These are phyloP conservation scores for Eucalyptus fibrosa DNA, from an alignment of 345 rosid species.

Conservation along the genomic window DNA sequence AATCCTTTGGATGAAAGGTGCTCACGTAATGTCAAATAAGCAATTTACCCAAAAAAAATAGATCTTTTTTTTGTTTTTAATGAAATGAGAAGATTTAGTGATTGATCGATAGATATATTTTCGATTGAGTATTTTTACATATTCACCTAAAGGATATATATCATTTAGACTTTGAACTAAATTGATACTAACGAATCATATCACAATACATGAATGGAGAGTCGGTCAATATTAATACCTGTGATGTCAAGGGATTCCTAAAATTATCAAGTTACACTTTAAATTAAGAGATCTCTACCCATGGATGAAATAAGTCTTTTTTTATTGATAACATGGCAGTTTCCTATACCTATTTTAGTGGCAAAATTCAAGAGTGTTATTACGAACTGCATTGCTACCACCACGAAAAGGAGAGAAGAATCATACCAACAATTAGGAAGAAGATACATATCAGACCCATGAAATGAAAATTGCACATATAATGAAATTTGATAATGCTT, in stretches of 20 bases:
- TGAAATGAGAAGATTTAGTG: background rate
- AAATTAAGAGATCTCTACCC: background rate
- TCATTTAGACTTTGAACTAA: background rate
- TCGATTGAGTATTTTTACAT: background rate
- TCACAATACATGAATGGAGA: background rate
- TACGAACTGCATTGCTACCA: no score
- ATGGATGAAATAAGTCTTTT: background rate
- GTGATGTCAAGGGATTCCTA: background rate
- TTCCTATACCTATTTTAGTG: background rate
- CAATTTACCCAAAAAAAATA: background rate
- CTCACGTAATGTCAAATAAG: background rate
- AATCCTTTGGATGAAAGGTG: background rate
- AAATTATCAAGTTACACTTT: background rate
- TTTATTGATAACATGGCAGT: background rate
- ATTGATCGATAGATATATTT: accelerated
- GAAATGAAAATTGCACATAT: background rate
- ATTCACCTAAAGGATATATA: background rate
- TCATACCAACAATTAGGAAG: background rate
- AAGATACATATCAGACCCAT: background rate
- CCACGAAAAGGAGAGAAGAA: background rate
- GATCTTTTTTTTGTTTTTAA: background rate
- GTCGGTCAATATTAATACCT: no score
- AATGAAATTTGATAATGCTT: background rate
- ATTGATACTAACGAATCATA: background rate
- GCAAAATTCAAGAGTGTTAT: background rate